Percentiles rank a stretch among this genome's conserved stretches.
These are phyloP conservation scores for Carex arenaria DNA, from an alignment of 202 grass and related monocot genomes.

Conservation along the genomic window DNA sequence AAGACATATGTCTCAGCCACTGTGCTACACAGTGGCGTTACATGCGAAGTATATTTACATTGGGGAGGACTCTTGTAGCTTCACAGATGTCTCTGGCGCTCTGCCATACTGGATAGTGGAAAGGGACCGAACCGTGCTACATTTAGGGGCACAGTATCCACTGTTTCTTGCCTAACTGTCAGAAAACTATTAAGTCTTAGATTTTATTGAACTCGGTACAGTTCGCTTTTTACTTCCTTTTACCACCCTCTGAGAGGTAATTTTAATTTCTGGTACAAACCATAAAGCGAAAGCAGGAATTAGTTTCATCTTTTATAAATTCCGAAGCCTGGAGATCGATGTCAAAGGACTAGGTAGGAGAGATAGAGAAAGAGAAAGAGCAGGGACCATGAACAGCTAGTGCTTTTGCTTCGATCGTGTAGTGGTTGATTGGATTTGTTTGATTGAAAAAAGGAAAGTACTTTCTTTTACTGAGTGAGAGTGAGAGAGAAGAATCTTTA, in stretches of 20 bases:
- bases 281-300: background rate
- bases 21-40: too few species aligned
- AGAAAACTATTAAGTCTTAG: constrained; percentile 5
- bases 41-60: too few species aligned
- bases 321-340: background rate
- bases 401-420: background rate
- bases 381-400: background rate
- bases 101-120: background rate
- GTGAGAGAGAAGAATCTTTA: background rate
- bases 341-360: background rate
- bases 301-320: background rate
- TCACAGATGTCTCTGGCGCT: constrained; percentile 13
- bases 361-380: background rate
- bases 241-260: background rate
- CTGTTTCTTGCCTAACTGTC: constrained; percentile 13
- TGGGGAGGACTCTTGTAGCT: background rate
- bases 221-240: constrained; percentile 16
- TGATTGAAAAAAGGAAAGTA: background rate
- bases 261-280: background rate
- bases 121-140: constrained; percentile 26
- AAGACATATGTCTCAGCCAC: too few species aligned
- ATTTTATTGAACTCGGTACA: constrained; percentile 3
- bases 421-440: background rate
- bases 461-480: constrained; percentile 19
- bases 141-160: constrained; percentile 33